Evolutionary conservation across 164 flowering plant genomes (phyloP).

Genomic region (Tetrastigma voinierianum): DNA sequence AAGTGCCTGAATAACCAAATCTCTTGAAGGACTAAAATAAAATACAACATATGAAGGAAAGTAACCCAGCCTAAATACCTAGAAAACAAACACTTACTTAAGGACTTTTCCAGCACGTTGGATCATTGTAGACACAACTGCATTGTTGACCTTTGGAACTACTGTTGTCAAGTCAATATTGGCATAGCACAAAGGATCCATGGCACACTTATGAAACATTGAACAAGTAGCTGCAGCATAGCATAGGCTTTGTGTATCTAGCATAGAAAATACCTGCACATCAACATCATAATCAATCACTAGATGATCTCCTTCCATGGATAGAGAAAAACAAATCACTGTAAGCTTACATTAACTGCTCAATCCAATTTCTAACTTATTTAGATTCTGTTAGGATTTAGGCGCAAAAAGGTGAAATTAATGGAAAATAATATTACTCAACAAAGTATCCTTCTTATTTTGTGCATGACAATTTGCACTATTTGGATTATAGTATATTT

Average conservation of each 20-base stretch:
- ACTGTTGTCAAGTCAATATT: conserved; percentile 71
- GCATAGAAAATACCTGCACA: conserved; percentile 81
- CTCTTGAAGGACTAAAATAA: background rate
- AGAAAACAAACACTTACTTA: conserved; percentile 44
- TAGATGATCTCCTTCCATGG: background rate
- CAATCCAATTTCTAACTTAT: background rate
- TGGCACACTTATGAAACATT: conserved; percentile 85
- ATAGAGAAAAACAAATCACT: background rate
- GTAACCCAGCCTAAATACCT: background rate
- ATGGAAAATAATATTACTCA: too few relatives aligned
- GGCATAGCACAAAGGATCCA: conserved; percentile 77
- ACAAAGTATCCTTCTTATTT: too few relatives aligned
- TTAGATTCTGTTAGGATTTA: too few relatives aligned
- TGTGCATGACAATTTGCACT: too few relatives aligned
- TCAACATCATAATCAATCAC: conserved; percentile 6
- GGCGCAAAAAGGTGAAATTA: too few relatives aligned
- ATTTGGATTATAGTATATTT: too few relatives aligned
- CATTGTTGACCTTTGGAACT: conserved; percentile 75
- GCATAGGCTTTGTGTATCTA: conserved; percentile 82
- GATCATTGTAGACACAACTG: conserved; percentile 76
- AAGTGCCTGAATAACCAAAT: too few relatives aligned
- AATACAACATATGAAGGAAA: background rate
- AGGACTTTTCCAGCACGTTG: conserved; percentile 80
- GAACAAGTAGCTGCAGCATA: conserved; percentile 75
- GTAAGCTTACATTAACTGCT: background rate